Conservation (phyloP, 192 early-diverging fungal species). For the Backusella macrospora region DNA sequence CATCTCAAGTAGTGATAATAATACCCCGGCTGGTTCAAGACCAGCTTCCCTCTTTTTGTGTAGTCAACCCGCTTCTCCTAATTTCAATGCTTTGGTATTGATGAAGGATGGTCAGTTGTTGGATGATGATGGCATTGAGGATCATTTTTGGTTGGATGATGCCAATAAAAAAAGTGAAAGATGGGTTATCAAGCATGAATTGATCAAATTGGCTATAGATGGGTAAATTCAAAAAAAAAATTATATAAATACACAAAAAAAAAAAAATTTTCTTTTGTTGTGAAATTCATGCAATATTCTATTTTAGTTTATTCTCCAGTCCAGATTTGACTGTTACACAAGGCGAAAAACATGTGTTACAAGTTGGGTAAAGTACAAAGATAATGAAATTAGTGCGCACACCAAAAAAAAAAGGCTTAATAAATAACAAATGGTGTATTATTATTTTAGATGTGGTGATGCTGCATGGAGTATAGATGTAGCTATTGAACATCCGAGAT, state of each 20-base stretch:
- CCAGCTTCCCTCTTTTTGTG: slow-evolving; percentile 1
- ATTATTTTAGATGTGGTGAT: slow-evolving; percentile 31
- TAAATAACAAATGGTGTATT: neutral
- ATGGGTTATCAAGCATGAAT: slow-evolving; percentile 27
- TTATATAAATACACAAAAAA: neutral
- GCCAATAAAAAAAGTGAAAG: neutral
- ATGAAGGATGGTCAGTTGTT: slow-evolving; percentile 17
- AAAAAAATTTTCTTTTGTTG: neutral
- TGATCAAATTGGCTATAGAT: slow-evolving; percentile 25
- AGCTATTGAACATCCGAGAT: slow-evolving; percentile 13
- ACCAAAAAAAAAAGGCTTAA: neutral
- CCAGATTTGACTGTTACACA: slow-evolving; percentile 11
- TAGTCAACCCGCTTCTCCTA: slow-evolving; percentile 13
- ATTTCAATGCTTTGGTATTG: slow-evolving; percentile 3
- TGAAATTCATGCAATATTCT: slow-evolving; percentile 14
- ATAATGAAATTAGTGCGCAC: neutral
- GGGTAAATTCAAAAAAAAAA: slow-evolving; percentile 27
- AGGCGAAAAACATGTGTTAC: slow-evolving; percentile 30
- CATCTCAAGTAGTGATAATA: neutral
- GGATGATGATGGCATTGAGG: neutral
- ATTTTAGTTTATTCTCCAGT: slow-evolving; percentile 10
- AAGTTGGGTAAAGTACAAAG: slow-evolving; percentile 23
- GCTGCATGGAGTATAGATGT: slow-evolving; percentile 19
- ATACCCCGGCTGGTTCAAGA: slow-evolving; percentile 15
- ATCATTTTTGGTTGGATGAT: neutral